These are phyloP conservation scores for Lophium mytilinum DNA, from an alignment of 495 filamentous ascomycete species.

Conservation along the genomic window DNA sequence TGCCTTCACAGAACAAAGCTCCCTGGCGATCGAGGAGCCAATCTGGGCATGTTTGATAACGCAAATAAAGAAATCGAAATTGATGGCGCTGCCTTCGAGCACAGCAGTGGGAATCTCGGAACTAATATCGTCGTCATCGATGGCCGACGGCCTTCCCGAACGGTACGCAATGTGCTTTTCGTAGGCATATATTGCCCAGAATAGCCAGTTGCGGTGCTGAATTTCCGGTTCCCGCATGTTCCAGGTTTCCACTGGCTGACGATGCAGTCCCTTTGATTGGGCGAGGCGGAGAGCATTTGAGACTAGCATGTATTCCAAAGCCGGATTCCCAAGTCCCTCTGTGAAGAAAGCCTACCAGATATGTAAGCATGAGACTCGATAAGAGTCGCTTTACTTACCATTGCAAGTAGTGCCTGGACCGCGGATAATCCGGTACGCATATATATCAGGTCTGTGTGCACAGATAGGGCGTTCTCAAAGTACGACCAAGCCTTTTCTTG, in stretches of 20 bases:
- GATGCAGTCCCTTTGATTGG: conserved; percentile 15
- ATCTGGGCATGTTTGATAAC: neutral
- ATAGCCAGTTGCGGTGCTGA: conserved; percentile 10
- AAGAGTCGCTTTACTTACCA: neutral
- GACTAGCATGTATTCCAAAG: conserved; percentile 12
- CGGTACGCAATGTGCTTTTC: conserved; percentile 11
- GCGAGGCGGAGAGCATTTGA: conserved; percentile 4
- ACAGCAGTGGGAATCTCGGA: conserved; percentile 1
- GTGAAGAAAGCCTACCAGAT: conserved; percentile 4
- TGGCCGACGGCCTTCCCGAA: conserved; percentile 9
- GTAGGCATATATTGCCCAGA: conserved; percentile 10
- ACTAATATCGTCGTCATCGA: conserved; percentile 14
- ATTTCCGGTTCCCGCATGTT: neutral
- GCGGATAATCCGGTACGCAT: neutral
- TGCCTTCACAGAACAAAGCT: neutral
- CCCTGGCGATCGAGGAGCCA: neutral
- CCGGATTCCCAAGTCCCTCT: conserved; percentile 4
- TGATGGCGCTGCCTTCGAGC: neutral
- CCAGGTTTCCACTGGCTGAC: conserved; percentile 1
- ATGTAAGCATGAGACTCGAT: neutral
- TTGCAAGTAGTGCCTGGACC: neutral
- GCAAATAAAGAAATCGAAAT: neutral
- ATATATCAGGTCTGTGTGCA: neutral
- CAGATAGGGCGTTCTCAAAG: neutral
- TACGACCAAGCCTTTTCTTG: neutral